Base-by-base conservation (phyloP, 148 eudicot species). In the Hydrangea macrophylla region DNA sequence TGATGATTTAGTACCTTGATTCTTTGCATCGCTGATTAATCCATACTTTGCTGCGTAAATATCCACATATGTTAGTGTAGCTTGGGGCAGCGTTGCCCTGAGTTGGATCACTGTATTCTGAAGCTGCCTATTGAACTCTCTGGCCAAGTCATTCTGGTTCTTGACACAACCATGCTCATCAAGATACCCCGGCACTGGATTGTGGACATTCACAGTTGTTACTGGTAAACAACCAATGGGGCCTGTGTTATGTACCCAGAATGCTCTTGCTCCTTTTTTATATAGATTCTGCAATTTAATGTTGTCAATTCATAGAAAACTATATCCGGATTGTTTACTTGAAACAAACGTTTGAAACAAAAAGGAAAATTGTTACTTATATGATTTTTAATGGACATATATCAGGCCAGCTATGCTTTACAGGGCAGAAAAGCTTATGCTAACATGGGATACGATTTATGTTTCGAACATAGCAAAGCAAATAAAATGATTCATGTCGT, bases 61-160 rank as follows among this genome's bases (percentile, higher is more conserved):
- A 75, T 83, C 86, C 9, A 83, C 84, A 35, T 80, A 83, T 17
- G 86, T 83, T n/a, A 83, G 65, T 7, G 86, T 79, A 48, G 86
- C 84, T 54, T 80, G 44, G 37, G 87, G 70, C 20, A 83, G 82
- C 55, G 64, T 57, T 1, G 70, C 26, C 62, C 82, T 78, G 37
- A 84, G 83, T 48, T 81, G 74, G 27, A 30, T 55, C 31, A 84
- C 82, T 15, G 67, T 64, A 51, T 70, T 79, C 22, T 66, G 32
- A 22, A 51, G 69, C 45, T 51, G 69, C n/a, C 25, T 53, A 23
- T 66, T 66, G 45, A 51, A 66, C 45, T 51, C 69, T 9, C 20
- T 7, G 2, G 69, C 69, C 5, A 23, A 9, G 1, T 53, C 59
- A 35, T 66, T 66, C 45, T 36, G 28, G 23, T 22, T 6, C 45